Conservation (phyloP, 495 filamentous ascomycete genomes). For the Parathielavia hyrcaniae region DNA sequence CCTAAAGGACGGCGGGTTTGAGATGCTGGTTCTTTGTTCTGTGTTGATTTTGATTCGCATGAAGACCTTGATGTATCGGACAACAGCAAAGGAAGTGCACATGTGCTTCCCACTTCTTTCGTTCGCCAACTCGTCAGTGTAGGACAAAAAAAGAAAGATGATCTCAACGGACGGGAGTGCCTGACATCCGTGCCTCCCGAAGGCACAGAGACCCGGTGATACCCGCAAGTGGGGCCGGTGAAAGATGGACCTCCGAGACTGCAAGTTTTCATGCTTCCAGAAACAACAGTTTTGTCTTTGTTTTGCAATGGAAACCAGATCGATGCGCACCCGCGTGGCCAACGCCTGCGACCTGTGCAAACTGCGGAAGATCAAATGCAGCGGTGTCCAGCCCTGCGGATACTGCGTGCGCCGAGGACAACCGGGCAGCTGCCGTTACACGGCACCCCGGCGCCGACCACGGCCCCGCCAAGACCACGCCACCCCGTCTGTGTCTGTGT, state of each 20-base stretch:
- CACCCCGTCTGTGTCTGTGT: not conserved
- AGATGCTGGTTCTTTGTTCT: too few relatives aligned
- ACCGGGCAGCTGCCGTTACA: conserved; percentile 29
- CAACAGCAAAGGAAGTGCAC: too few relatives aligned
- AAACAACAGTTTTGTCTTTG: not conserved
- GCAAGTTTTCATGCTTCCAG: not conserved
- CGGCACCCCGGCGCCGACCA: conserved; percentile 20
- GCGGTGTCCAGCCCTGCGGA: conserved; percentile 33
- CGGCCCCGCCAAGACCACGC: conserved; percentile 6
- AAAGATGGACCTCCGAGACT: not conserved
- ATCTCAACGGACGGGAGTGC: too few relatives aligned
- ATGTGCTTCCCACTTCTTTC: too few relatives aligned
- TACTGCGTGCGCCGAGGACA: conserved; percentile 30
- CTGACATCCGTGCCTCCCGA: too few relatives aligned
- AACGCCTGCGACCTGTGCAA: conserved; percentile 46
- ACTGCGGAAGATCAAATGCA: conserved; percentile 41
- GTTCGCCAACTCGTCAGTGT: too few relatives aligned
- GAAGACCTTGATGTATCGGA: too few relatives aligned
- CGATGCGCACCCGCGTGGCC: conserved; percentile 32
- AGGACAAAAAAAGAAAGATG: too few relatives aligned
- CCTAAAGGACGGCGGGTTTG: too few relatives aligned
- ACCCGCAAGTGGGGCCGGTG: not conserved
- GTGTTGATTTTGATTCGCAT: too few relatives aligned
- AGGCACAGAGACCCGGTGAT: not conserved
- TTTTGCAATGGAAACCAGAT: conserved; percentile 22